Evolutionary conservation across 768 basidiomycete genomes (phyloP).

Genomic region (Clavaria fumosa): DNA sequence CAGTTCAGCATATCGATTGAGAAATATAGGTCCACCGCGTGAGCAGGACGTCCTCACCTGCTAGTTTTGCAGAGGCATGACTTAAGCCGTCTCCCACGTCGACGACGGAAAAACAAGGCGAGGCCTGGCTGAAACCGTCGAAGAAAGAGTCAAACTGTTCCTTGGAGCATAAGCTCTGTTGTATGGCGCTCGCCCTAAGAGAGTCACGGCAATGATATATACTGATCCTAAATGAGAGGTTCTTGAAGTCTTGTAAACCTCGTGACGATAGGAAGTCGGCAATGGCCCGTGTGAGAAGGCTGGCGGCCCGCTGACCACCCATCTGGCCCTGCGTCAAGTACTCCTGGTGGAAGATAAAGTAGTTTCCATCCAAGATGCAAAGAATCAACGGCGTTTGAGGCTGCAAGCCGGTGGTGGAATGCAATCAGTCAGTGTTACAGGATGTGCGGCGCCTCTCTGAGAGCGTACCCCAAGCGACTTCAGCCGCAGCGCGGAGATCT

Average conservation of each 20-base stretch:
- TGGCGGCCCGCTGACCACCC: conserved; percentile 50
- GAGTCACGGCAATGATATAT: conserved; percentile 53
- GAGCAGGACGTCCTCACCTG: conserved; percentile 29
- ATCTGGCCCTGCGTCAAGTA: conserved; percentile 46
- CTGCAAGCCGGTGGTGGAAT: conserved; percentile 19
- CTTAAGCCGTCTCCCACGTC: conserved; percentile 57
- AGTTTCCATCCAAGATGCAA: conserved; percentile 62
- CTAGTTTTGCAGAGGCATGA: conserved; percentile 49
- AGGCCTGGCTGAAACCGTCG: conserved; percentile 57
- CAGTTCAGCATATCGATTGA: too few species aligned
- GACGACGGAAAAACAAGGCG: conserved; percentile 52
- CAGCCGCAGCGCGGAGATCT: conserved; percentile 42
- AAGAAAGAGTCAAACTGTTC: conserved; percentile 62
- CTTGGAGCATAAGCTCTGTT: conserved; percentile 38
- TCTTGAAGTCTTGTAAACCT: conserved; percentile 42
- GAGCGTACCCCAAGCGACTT: conserved; percentile 33
- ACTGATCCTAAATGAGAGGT: conserved; percentile 63
- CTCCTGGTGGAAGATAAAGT: conserved; percentile 45
- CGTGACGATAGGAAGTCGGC: conserved; percentile 53
- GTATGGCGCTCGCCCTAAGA: conserved; percentile 33
- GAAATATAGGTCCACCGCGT: too few species aligned
- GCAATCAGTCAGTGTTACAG: neutral
- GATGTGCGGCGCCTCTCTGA: too few species aligned
- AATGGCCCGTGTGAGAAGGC: conserved; percentile 50
- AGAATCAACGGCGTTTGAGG: conserved; percentile 54